Evolutionary conservation across 768 basidiomycete genomes (phyloP), one percentile per base, ranked within the genome.

Genomic region (Exidia glandulosa): DNA sequence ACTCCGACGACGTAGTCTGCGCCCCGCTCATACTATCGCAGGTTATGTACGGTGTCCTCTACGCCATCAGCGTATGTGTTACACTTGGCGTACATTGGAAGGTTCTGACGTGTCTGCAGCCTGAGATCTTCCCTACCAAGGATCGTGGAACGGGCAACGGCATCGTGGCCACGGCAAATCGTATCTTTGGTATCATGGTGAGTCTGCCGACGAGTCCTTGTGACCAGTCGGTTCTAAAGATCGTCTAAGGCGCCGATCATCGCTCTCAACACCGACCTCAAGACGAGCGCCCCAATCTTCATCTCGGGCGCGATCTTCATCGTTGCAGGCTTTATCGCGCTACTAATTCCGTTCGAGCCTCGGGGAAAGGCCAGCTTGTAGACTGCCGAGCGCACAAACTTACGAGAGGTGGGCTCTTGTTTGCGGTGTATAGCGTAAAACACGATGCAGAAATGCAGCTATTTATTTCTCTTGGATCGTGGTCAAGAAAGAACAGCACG

Each of bases 101-200:
- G 3, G 41, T 12, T 6, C 41, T 45, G 41, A 37, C 45, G 30
- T 27, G 10, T 25, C 10, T n/a, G n/a, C 27, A 59, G 37, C 81
- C 81, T 23, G 79, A 82, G 65, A 60, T 82, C 23, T 81, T 82
- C 70, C 81, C 81, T 14, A 78, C 81, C 2, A 77, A 72, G 60
- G 74, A 78, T 55, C 72, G 81, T 59, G 82, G 82, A 12, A 83
- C 82, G 1, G 82, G 82, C 27, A 81, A 79, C 47, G 81, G 78
- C 12, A 70, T 84, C 33, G 79, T 79, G 27, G 73, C 81, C 2
- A 72, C 74, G 14, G 76, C 79, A 14, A 82, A 80, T 65, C 75
- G 83, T 19, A 65, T 86, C 41, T 83, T 82, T 59, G 84, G 84
- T 27, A 75, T 86, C 63, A 81, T 83, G 75, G 78, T 76, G 56